Evolutionary conservation across 2,329 filamentous ascomycete genomes (phyloP).

Genomic region (Penicillium sp.): DNA sequence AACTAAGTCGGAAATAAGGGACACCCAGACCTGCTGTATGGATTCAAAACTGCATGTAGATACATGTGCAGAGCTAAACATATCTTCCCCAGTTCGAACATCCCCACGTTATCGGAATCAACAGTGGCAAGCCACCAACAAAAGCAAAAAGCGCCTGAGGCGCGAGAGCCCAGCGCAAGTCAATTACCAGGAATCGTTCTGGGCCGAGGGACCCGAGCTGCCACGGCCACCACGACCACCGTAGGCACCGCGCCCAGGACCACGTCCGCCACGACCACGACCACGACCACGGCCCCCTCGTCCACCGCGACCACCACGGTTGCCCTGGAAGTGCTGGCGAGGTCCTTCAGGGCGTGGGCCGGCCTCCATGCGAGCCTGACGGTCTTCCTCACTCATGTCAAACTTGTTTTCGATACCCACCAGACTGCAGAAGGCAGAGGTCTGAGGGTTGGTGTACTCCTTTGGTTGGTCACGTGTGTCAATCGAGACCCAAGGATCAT

Average conservation of each 20-base stretch:
- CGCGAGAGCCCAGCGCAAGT: neutral
- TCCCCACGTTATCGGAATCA: neutral
- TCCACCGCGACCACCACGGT: constrained; percentile 16
- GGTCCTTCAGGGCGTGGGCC: constrained; percentile 44
- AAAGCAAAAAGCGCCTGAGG: no score
- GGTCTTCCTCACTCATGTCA: constrained; percentile 63
- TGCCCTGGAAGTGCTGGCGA: neutral
- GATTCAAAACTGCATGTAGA: neutral
- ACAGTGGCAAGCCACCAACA: neutral
- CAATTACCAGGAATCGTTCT: neutral
- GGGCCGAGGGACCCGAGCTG: neutral
- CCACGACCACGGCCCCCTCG: constrained; percentile 16
- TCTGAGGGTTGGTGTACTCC: constrained; percentile 85
- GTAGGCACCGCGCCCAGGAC: constrained; percentile 14
- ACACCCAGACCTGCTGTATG: neutral
- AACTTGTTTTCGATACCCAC: constrained; percentile 69
- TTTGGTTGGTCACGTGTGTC: constrained; percentile 55
- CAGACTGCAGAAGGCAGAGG: constrained; percentile 67
- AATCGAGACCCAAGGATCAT: constrained; percentile 51
- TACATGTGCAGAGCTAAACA: neutral
- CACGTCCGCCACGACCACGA: constrained; percentile 9
- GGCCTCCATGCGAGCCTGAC: constrained; percentile 47
- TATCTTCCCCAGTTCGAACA: no score
- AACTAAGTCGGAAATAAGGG: neutral
- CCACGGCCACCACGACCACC: constrained; percentile 1